Evolutionary conservation across 1,139 yeast genomes (phyloP), one percentile per base, ranked within the genome.

Genomic region (Suhomyces chickasaworum): DNA sequence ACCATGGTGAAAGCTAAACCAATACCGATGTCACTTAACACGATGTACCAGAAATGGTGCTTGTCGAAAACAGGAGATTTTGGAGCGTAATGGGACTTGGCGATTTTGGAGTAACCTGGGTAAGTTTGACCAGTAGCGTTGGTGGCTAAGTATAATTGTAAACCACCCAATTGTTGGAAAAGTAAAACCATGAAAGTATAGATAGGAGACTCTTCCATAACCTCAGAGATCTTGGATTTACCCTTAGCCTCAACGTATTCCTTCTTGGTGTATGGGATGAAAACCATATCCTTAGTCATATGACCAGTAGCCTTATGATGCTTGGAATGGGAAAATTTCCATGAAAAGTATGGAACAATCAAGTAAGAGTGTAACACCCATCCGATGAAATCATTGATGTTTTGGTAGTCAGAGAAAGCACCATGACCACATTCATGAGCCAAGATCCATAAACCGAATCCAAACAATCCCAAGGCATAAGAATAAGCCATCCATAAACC

Each of bases 341-440:
- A 81, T 4, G 84, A 78, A 55, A 81, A 81, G 64, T 78, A 81
- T 27, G 86, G 86, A 30, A 80, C 85, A 57, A 78, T 60, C 50
- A 79, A 65, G 58, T 77, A 80, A 33, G 83, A 77, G 63, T 81
- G 86, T 49, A 81, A 66, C 20, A 80, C 64, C 84, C 84, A 81
- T 40, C 86, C 86, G 42, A 79, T 77, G 31, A 75, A 60, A 59
- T 81, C 84, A 55, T 81, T 81, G 50, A 81, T 73, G 68, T 68
- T 66, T 30, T 74, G 77, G 59, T 78, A 80, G 58, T 79, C 83
- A 45, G 80, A 70, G 59, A 81, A 81, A 12, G 85, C 85, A 58
- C 77, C 81, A 59, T 81, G 86, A 46, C 86, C 86, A 73, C 86
- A 81, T 61, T 81, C 86, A 59, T 81, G 86, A 37, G 85, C 84